Base-by-base conservation (phyloP, 768 basidiomycete species). In the Xerocomellus dryophilus region DNA sequence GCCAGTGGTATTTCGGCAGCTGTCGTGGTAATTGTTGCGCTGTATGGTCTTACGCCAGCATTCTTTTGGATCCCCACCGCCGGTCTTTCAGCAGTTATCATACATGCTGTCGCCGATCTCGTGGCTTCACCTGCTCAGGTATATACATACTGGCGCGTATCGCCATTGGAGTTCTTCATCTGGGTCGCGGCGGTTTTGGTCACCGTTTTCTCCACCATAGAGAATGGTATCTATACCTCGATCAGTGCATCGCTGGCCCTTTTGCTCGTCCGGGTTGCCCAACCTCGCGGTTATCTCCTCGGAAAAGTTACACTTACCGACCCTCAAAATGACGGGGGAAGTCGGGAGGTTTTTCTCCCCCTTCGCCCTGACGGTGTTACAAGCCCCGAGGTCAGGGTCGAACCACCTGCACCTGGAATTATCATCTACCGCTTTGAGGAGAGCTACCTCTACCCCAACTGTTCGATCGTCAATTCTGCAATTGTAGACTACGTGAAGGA, bases 361-460 rank as follows among this genome's bases (percentile, higher is more conserved):
- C 76, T 96, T 54, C 73, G 70, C 34, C 73, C 78, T 48, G 76
- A 79, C 40, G 80, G 79, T 43, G 75, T 91, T 43, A 80, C 81
- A 58, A 88, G 93, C 70, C 75, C 84, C 0, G 76, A 81, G 36
- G 69, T 97, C 65, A 80, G 82, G 64, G 83, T 98, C 46, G 76
- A 79, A 31, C 82, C 90, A 5, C 94, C 94, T 15, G 74, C 84
- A 9, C 89, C 92, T 2, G 97, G 97, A 32, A 78, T 98, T 47
- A 66, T 99, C 70, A 81, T 98, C 54, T 99, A 95, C 74, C 87
- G 93, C 44, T 85, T 90, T 61, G 91, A 95, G 67, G 94, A 98
- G 70, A 89, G 89, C 58, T 89, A 88, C 65, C 75, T 96, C 23
- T 93, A 90, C 70, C 90, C 93, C 38, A 93, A 92, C 69, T 80